phyloP scores from a whole-genome alignment of 257 asterid species.

The Handroanthus guayacan region DNA sequence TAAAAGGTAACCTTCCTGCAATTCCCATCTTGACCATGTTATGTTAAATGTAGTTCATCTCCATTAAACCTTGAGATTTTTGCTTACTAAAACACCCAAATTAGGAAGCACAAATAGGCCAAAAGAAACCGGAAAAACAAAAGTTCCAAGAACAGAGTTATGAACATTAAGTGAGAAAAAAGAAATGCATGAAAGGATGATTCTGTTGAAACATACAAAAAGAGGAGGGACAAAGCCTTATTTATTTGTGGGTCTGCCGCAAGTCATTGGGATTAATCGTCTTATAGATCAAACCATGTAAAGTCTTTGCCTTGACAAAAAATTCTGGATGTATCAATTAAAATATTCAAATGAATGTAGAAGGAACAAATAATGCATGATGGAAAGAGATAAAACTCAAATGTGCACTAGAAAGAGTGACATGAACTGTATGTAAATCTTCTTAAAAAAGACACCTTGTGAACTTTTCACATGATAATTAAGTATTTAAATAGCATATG shows the following conservation, averaged over 20 bases:
- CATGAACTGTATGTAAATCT: not conserved
- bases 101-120: conserved; percentile 3
- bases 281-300: not conserved
- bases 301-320: not conserved
- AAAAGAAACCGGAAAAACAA: not conserved
- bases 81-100: not conserved
- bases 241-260: not conserved
- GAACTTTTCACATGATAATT: not conserved
- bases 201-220: not conserved
- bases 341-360: not conserved
- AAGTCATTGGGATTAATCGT: not conserved
- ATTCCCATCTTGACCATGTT: not conserved
- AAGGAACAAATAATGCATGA: not conserved
- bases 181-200: not conserved
- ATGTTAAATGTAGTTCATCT: not conserved
- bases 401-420: not conserved
- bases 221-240: not conserved
- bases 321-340: not conserved
- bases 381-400: not conserved
- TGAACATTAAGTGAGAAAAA: not conserved
- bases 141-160: not conserved
- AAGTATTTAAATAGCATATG: not conserved
- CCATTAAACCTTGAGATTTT: not conserved
- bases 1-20: conserved; percentile 7
- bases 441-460: not conserved